Evolutionary conservation across 257 asterid species (phyloP), one percentile per base, ranked within the genome.

Genomic region (Eucommia ulmoides): DNA sequence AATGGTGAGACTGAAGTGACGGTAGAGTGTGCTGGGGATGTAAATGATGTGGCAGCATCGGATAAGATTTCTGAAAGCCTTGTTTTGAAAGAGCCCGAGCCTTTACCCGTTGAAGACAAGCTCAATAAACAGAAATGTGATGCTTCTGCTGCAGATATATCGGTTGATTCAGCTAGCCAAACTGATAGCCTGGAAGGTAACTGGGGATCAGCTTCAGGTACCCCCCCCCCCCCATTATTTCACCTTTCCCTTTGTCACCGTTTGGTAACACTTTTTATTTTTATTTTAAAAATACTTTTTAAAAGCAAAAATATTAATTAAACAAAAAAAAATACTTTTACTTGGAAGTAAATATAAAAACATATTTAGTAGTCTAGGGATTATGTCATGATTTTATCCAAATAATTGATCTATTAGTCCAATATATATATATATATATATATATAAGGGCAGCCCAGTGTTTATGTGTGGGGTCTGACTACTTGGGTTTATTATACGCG

Each of bases 141-240:
- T 22, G 63, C 52, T 55, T 60, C 79, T 24, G 72, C 64, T 21
- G 52, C 53, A 53, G 70, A 72, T 42, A 51, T 48, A 51, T 72
- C 74, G 10, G 56, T 62, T 61, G 65, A 54, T 52, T 71, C 79
- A 56, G 62, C 68, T 56, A 65, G 82, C 68, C 67, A 61, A 70
- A 52, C 75, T 41, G 94, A 77, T 56, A 82, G 94, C 70, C 53
- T 85, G 60, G 96, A 80, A 56, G 96, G 67, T 11, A 80, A 80
- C 69, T 75, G 83, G 81, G 96, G 96, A 54, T 82, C 97, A 20
- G 67, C 77, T 51, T 82, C 96, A 70, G 96, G 96, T 86, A 70
- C 46, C 25, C 20, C 51, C 24, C 49, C 62, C 49, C 19, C 19
- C 38, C 23, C 6, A 59, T 50, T 49, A 52, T 56, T 19, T 41